Conservation (phyloP, 495 filamentous ascomycete genomes). For the Lophiotrema nucula region DNA sequence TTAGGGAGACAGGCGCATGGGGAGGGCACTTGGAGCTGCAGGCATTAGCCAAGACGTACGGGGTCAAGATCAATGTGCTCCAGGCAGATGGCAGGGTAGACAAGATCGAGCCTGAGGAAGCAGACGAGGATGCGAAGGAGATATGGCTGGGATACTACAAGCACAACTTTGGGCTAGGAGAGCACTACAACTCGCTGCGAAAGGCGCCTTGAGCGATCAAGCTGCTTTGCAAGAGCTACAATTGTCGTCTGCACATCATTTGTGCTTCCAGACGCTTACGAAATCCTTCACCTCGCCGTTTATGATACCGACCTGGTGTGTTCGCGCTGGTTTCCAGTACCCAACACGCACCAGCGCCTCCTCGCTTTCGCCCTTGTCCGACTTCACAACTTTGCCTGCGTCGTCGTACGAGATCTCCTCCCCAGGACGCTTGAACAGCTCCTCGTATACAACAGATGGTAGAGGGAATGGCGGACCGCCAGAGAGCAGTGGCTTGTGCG, state of each 20-base stretch:
- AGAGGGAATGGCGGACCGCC: conserved; percentile 71
- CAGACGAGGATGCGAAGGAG: conserved; percentile 46
- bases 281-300: conserved; percentile 62
- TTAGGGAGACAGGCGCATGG: conserved; percentile 92
- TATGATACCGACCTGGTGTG: conserved; percentile 57
- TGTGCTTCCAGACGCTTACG: conserved; percentile 52
- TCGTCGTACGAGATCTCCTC: conserved; percentile 61
- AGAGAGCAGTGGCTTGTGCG: conserved; percentile 60
- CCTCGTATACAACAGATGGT: conserved; percentile 61
- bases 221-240: not conserved
- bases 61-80: conserved; percentile 78
- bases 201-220: conserved; percentile 41
- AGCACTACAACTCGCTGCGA: conserved; percentile 92
- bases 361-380: conserved; percentile 44
- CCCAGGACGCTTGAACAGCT: conserved; percentile 65
- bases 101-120: conserved; percentile 59
- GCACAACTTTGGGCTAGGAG: conserved; percentile 86
- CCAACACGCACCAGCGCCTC: conserved; percentile 58
- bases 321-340: conserved; percentile 65
- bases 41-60: conserved; percentile 80
- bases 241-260: conserved; percentile 6
- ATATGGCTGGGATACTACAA: conserved; percentile 95
- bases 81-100: conserved; percentile 77
- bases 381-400: conserved; percentile 52
- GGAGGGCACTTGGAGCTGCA: conserved; percentile 87